phyloP scores from a whole-genome alignment of 306 rosid genomes.

The Vicia faba region DNA sequence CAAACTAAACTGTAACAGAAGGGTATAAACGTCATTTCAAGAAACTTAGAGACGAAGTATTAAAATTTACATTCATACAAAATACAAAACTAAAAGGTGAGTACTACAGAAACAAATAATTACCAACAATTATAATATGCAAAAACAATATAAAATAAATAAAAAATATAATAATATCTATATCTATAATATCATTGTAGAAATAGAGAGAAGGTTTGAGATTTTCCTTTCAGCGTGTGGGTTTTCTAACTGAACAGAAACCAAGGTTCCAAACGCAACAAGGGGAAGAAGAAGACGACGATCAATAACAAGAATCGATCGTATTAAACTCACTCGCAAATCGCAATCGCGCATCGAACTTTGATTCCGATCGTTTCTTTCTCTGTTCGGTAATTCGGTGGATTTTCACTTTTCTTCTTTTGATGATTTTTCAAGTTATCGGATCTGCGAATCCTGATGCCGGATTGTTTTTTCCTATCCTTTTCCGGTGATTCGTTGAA shows the following conservation, averaged over 20 bases:
- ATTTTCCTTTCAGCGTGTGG: conserved; percentile 36
- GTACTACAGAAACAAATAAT: neutral
- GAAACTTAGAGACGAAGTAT: no score
- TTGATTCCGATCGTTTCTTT: conserved; percentile 39
- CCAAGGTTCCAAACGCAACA: conserved; percentile 15
- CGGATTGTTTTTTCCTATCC: conserved; percentile 5
- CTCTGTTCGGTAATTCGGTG: conserved; percentile 53
- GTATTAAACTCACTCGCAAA: conserved; percentile 11
- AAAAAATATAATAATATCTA: neutral
- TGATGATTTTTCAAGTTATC: conserved; percentile 8
- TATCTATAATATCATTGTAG: neutral
- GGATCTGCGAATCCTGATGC: conserved; percentile 43
- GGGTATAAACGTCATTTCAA: no score
- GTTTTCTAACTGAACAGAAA: conserved; percentile 38
- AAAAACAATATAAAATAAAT: neutral
- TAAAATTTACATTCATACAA: no score
- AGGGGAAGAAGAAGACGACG: neutral
- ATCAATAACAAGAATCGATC: neutral
- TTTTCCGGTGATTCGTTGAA: neutral
- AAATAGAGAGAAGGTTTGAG: conserved; percentile 32
- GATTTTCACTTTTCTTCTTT: conserved; percentile 16
- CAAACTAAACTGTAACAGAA: no score
- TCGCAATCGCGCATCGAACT: conserved; percentile 39
- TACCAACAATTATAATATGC: neutral
- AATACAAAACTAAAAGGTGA: no score